Base-by-base conservation (phyloP, 2,329 filamentous ascomycete species). In the Xylaria sp. region DNA sequence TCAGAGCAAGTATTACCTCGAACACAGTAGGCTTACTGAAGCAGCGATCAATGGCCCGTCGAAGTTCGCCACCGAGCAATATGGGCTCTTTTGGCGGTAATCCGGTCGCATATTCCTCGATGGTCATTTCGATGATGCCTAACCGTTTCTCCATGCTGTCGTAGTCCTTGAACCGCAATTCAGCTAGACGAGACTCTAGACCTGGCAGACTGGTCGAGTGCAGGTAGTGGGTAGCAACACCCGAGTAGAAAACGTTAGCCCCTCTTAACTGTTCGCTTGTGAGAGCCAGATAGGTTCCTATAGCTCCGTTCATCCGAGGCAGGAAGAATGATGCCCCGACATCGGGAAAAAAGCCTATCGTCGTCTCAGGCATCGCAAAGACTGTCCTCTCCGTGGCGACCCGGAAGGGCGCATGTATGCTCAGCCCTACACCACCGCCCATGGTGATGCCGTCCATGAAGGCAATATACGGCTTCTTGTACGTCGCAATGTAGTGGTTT, bases 381-480 rank as follows among this genome's bases (percentile, higher is more conserved):
- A 97, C 83, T 6, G 96, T 99, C 78, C 91, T 92, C 83, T 99
- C 96, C 2, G 96, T 99, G 46, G 96, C 96, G 78, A 99, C 97
- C 70, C 96, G 88, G 87, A 99, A 95, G 2, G 96, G 97, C 2
- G 96, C 95, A 82, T 99, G 97, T 62, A 97, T 89, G 80, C 93
- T 97, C 66, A 99, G 88, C 7, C 96, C 96, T 63, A 98, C 96
- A 74, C 96, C 96, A 65, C 96, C 96, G 65, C 96, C 96, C 96
- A 99, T 99, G 62, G 97, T 99, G 80, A 97, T 92, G 69, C 96
- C 96, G 78, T 99, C 96, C 91, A 99, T 97, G 78, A 98, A 92
- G 39, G 96, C 92, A 62, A 99, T 89, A 78, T 96, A 97, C 0
- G 96, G 96, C 84, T 98, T 99, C 70, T 85, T 80, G 83, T 97